These are phyloP conservation scores for Sporothrix mexicana DNA, from an alignment of 2,329 filamentous ascomycete species.

Conservation along the genomic window DNA sequence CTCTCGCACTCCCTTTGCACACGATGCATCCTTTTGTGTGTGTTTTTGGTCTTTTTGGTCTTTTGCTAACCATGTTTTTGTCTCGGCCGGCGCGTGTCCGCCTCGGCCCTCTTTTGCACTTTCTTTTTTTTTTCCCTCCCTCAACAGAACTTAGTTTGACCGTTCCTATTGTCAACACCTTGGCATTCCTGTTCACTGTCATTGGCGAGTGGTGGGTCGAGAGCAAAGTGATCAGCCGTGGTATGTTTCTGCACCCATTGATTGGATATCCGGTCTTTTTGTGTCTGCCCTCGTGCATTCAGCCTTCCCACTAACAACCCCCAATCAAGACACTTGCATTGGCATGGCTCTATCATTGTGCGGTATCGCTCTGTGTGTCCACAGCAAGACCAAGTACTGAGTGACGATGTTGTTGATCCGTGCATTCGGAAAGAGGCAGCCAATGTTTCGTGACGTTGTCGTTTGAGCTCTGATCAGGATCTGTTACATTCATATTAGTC, in stretches of 20 bases:
- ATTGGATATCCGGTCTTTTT: slow-evolving; percentile 40
- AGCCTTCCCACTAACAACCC: not conserved
- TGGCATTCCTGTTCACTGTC: slow-evolving; percentile 96
- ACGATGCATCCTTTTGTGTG: not conserved
- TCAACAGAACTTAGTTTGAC: slow-evolving; percentile 82
- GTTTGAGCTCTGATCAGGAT: not conserved
- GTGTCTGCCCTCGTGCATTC: not conserved
- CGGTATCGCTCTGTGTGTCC: slow-evolving; percentile 84
- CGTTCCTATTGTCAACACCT: slow-evolving; percentile 91
- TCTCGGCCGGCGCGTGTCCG: slow-evolving; percentile 3
- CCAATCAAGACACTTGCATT: slow-evolving; percentile 72
- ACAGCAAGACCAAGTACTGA: slow-evolving; percentile 57
- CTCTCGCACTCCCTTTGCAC: not conserved
- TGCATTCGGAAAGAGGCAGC: slow-evolving; percentile 2
- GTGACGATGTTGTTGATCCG: not conserved
- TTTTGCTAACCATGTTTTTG: not conserved
- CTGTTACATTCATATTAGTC: not conserved
- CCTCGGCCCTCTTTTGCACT: slow-evolving; percentile 6
- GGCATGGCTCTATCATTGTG: slow-evolving; percentile 80
- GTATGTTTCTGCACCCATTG: slow-evolving; percentile 50
- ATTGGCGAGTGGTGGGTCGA: slow-evolving; percentile 95
- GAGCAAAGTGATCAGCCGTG: slow-evolving; percentile 82
- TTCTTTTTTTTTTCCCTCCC: not conserved
- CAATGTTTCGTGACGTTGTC: not conserved
- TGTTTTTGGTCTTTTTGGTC: not conserved